Evolutionary conservation across 2,329 filamentous ascomycete species (phyloP).

Genomic region (Penicillium nordicum): DNA sequence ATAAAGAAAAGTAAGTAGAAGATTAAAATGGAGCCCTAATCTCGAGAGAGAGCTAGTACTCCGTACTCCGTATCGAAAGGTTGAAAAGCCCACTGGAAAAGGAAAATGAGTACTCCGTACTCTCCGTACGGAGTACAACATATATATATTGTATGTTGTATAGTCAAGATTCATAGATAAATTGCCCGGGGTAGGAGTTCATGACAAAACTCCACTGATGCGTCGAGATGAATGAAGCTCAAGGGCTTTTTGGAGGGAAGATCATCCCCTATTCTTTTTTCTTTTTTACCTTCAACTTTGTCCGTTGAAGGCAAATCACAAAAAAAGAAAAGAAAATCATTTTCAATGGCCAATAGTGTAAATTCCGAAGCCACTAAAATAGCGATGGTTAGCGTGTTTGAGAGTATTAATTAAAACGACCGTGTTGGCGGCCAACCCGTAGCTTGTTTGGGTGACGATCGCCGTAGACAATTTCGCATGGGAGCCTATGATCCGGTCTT

Average conservation of each 20-base stretch:
- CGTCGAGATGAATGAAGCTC: constrained; percentile 9
- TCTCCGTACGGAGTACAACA: no score
- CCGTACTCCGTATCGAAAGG: not conserved
- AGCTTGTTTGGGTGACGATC: constrained; percentile 22
- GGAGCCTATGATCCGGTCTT: constrained; percentile 18
- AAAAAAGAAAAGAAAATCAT: not conserved
- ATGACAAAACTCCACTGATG: constrained; percentile 15
- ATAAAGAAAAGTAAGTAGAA: constrained; percentile 1
- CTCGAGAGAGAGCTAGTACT: not conserved
- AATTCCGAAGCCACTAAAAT: constrained; percentile 9
- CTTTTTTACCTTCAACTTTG: not conserved
- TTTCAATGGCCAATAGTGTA: constrained; percentile 14
- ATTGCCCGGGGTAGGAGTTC: constrained; percentile 21
- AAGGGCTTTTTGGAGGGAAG: not conserved
- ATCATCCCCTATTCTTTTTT: constrained; percentile 3
- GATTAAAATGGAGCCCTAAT: constrained; percentile 5
- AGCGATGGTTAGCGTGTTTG: constrained; percentile 21
- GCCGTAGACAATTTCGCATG: constrained; percentile 22
- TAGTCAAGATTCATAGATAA: not conserved
- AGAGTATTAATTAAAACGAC: constrained; percentile 10
- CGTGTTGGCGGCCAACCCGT: constrained; percentile 8
- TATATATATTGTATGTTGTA: no score
- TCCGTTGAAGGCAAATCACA: not conserved
- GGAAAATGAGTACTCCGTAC: constrained; percentile 5
- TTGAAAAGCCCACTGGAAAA: not conserved